phyloP scores from a whole-genome alignment of 176 grass and related monocot species.

The Saccharum spontaneum region DNA sequence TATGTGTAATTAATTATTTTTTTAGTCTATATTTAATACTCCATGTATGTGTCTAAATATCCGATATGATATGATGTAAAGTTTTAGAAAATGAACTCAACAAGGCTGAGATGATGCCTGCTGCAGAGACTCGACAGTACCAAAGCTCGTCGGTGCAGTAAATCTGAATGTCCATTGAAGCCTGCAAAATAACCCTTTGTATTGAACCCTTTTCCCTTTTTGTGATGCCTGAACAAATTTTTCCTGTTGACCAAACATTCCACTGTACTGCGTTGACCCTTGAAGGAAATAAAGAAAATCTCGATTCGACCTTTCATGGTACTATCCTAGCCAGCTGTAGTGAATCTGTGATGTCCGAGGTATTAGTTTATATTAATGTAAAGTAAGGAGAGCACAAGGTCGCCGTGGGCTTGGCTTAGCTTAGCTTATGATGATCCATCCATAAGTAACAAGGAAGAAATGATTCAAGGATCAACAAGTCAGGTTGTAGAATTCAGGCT shows the following conservation, averaged over 20 bases:
- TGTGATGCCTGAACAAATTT: neutral
- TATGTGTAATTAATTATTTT: no score
- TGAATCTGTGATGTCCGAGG: neutral
- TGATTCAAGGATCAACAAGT: neutral
- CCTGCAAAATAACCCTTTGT: neutral
- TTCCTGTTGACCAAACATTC: conserved; percentile 1
- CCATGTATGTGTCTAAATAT: no score
- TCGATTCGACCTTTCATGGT: neutral
- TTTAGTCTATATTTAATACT: no score
- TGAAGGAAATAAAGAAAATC: neutral
- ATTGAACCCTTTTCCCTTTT: neutral
- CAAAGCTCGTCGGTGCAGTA: neutral
- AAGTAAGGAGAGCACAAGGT: neutral
- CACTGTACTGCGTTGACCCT: neutral
- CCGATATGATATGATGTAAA: no score
- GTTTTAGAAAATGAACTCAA: neutral
- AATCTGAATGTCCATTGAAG: neutral
- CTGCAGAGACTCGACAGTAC: neutral
- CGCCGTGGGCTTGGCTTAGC: neutral
- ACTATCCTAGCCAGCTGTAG: neutral
- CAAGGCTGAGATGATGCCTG: neutral
- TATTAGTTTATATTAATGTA: neutral
- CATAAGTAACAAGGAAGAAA: neutral
- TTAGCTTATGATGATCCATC: neutral
- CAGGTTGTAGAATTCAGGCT: neutral